Conservation (phyloP, 2,329 filamentous ascomycete genomes). For the Sordariomycetes sp. region DNA sequence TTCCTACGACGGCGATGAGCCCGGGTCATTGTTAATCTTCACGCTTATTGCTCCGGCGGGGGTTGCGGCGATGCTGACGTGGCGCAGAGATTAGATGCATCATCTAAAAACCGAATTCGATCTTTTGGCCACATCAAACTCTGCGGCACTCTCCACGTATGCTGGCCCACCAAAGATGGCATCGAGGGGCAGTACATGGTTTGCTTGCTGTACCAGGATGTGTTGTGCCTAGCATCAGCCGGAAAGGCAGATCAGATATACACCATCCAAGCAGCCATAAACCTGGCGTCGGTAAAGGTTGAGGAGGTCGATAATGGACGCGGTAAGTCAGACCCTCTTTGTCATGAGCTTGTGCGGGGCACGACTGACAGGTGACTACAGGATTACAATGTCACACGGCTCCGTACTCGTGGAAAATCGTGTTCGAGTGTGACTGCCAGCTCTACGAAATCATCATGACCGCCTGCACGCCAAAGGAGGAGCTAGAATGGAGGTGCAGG, state of each 20-base stretch:
- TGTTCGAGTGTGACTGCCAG: constrained; percentile 65
- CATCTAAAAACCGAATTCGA: constrained; percentile 54
- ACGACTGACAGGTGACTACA: constrained; percentile 21
- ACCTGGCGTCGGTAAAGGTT: constrained; percentile 49
- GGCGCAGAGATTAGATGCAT: constrained; percentile 32
- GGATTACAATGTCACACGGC: constrained; percentile 80
- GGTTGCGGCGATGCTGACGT: neutral
- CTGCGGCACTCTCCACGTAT: constrained; percentile 72
- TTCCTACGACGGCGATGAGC: neutral
- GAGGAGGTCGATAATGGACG: constrained; percentile 64
- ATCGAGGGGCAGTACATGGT: constrained; percentile 73
- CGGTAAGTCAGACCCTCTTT: constrained; percentile 30
- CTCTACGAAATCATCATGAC: constrained; percentile 79
- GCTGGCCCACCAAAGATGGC: constrained; percentile 59
- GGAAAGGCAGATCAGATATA: constrained; percentile 55
- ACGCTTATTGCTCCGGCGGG: neutral
- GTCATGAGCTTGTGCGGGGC: neutral
- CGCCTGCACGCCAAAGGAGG: constrained; percentile 71
- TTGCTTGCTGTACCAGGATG: constrained; percentile 69
- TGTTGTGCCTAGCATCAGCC: constrained; percentile 61
- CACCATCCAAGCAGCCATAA: constrained; percentile 61
- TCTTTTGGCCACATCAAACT: constrained; percentile 68
- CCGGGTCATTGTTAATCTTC: too few species aligned
- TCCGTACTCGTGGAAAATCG: constrained; percentile 81
- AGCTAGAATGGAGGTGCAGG: constrained; percentile 65